phyloP scores from a whole-genome alignment of 192 early-diverging fungal species.

The Backusella tarrabulga region DNA sequence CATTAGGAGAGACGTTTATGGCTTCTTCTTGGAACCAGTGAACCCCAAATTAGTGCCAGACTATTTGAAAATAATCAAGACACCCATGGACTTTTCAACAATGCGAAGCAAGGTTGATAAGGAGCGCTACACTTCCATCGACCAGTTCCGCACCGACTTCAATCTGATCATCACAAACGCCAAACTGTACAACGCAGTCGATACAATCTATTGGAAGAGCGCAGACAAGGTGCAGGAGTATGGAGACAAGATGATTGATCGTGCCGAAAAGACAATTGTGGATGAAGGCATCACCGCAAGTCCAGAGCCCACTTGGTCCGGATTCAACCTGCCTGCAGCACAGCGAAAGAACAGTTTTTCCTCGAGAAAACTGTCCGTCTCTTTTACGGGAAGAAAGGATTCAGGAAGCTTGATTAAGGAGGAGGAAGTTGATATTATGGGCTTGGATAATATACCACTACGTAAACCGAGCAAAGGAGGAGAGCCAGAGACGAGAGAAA shows the following conservation, averaged over 20 bases:
- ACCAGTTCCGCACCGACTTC: conserved; percentile 77
- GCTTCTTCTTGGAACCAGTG: conserved; percentile 86
- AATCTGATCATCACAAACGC: conserved; percentile 76
- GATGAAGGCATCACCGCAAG: not conserved
- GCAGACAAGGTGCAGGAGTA: conserved; percentile 77
- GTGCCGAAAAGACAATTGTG: conserved; percentile 43
- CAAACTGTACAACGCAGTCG: conserved; percentile 79
- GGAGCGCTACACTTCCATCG: conserved; percentile 60
- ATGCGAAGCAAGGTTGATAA: conserved; percentile 73
- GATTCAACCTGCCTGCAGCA: not conserved
- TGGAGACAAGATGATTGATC: conserved; percentile 69
- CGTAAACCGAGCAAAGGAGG: conserved; percentile 18
- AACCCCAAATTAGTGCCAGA: conserved; percentile 74
- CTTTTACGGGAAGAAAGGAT: conserved; percentile 1
- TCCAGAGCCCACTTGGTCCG: not conserved
- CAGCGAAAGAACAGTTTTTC: not conserved
- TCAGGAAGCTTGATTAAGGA: conserved; percentile 28
- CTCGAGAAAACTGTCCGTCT: conserved; percentile 1
- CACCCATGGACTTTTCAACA: conserved; percentile 92
- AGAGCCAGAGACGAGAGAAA: conserved; percentile 13
- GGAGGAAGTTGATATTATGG: conserved; percentile 42
- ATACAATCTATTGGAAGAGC: conserved; percentile 76
- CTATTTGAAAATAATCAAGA: conserved; percentile 75
- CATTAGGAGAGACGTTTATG: conserved; percentile 76
- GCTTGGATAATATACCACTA: conserved; percentile 18